These are phyloP conservation scores for Talaromyces sp. DNA, from an alignment of 2,329 filamentous ascomycete species.

Conservation along the genomic window DNA sequence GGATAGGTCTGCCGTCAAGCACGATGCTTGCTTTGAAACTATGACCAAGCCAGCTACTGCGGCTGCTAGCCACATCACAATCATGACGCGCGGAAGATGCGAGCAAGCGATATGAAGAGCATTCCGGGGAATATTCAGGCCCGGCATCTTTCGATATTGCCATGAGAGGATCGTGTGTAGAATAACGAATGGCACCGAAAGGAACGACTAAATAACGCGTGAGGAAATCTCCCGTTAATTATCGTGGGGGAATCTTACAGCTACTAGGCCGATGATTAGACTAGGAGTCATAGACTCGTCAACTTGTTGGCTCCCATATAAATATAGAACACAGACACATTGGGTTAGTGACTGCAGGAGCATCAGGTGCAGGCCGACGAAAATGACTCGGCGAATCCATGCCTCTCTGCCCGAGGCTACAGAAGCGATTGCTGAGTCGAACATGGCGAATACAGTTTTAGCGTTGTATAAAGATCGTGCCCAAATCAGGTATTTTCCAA, in stretches of 20 bases:
- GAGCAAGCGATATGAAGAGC: conserved; percentile 28
- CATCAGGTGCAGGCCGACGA: conserved; percentile 29
- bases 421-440: not conserved
- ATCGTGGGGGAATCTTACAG: conserved; percentile 21
- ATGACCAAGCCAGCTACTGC: conserved; percentile 33
- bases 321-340: conserved; percentile 28
- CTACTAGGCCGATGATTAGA: conserved; percentile 29
- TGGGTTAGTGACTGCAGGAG: conserved; percentile 30
- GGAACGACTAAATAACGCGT: conserved; percentile 23
- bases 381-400: conserved; percentile 32
- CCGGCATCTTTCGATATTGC: conserved; percentile 29
- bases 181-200: conserved; percentile 30
- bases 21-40: conserved; percentile 29
- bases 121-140: conserved; percentile 25
- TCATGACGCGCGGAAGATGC: conserved; percentile 29
- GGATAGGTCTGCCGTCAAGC: conserved; percentile 21
- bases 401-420: conserved; percentile 8
- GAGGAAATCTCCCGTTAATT: not conserved
- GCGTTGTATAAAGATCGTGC: not conserved
- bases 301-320: conserved; percentile 29
- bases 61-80: conserved; percentile 32
- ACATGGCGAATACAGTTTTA: conserved; percentile 1
- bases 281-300: conserved; percentile 34
- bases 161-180: conserved; percentile 35
- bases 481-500: not conserved